phyloP scores from a whole-genome alignment of 2,329 filamentous ascomycete genomes.

The Microsporum audouinii region DNA sequence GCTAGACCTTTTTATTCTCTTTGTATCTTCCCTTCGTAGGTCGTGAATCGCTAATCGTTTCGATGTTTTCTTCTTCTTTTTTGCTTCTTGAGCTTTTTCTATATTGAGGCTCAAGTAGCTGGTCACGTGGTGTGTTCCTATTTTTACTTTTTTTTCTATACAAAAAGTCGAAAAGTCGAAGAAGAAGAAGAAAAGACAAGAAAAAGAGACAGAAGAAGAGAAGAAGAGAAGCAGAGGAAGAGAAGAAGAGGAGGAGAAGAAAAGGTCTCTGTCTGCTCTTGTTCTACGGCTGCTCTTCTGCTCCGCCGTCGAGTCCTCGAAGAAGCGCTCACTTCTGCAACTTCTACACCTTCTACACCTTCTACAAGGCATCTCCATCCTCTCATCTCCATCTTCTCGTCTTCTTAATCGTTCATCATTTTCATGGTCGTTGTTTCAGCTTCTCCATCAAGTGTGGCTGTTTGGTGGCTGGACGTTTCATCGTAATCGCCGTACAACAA shows the following conservation, averaged over 20 bases:
- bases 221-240: not conserved
- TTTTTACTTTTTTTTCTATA: not conserved
- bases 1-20: not conserved
- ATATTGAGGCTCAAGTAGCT: not conserved
- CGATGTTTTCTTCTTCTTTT: not conserved
- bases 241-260: not conserved
- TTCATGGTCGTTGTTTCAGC: not conserved
- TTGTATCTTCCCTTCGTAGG: not conserved
- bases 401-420: not conserved
- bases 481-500: not conserved
- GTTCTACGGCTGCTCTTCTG: no score
- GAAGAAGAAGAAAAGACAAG: not conserved
- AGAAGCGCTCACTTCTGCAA: no score
- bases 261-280: not conserved
- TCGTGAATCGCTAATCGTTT: not conserved
- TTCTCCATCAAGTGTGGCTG: slow-evolving; percentile 1
- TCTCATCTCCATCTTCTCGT: not conserved
- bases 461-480: not conserved
- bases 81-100: not conserved
- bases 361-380: no score
- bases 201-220: not conserved
- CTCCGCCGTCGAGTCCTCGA: no score
- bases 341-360: no score
- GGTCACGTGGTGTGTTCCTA: not conserved
- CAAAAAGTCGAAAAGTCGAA: not conserved